A percentile compares a stretch with the other conserved stretches of the same genome.
Evolutionary conservation across 2,329 filamentous ascomycete species (phyloP).

Genomic region (Dactylellina sp.): DNA sequence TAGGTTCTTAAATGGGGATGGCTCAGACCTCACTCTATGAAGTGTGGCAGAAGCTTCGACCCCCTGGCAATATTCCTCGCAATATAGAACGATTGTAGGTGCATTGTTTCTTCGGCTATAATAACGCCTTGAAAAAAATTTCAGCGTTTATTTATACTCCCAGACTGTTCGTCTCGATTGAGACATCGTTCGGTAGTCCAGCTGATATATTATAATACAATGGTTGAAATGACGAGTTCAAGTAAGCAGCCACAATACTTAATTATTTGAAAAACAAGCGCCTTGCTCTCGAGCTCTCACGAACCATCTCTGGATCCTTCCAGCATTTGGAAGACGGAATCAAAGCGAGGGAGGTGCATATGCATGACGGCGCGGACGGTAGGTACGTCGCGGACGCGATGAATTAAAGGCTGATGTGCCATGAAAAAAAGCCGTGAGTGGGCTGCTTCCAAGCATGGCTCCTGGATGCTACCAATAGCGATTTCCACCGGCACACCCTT

Average conservation of each 20-base stretch:
- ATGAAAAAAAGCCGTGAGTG: neutral
- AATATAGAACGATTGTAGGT: neutral
- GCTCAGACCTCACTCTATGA: neutral
- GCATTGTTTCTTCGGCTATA: neutral
- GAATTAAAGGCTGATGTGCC: neutral
- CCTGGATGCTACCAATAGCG: neutral
- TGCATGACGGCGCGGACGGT: neutral
- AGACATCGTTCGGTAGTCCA: neutral
- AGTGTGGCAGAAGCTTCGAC: neutral
- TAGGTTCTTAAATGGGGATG: neutral
- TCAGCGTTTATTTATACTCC: too few relatives aligned
- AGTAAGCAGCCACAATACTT: slow-evolving; percentile 5
- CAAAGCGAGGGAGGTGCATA: neutral
- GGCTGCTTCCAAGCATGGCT: neutral
- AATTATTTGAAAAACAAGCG: neutral
- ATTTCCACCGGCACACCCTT: neutral
- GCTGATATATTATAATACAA: neutral
- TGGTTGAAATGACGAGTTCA: neutral
- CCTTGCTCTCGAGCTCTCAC: neutral
- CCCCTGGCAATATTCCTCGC: neutral
- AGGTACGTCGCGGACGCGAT: neutral
- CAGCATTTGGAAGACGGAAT: neutral
- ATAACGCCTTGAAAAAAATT: too few relatives aligned
- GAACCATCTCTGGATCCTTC: neutral
- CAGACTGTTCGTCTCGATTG: neutral